Base-by-base conservation (phyloP, 495 filamentous ascomycete genomes). In the Tuber melanosporum region DNA sequence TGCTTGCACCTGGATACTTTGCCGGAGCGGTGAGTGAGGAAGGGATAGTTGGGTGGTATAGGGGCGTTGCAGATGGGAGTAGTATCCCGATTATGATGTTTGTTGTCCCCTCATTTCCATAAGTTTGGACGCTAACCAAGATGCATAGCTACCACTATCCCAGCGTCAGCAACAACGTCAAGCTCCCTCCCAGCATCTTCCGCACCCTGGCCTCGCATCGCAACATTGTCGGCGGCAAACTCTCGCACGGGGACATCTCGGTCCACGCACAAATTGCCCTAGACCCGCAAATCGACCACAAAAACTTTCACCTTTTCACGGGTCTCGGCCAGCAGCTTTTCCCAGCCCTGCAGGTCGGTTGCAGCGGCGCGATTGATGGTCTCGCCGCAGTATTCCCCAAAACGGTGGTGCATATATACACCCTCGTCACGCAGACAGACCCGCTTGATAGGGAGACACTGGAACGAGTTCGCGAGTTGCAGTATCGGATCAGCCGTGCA, bases 211-310 rank as follows among this genome's bases (percentile, higher is more conserved):
- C 90, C 1, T 80, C 84, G 41, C 87, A 91, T 79, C 85, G 85
- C 22, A 90, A 89, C 73, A 90, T 92, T 73, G 89, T 91, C 1
- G 90, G 90, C 52, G 89, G 88, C 83, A 91, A 92, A 84, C 89
- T 92, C 82, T 91, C 89, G 8, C 90, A 92, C 80, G 90, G 89
- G 74, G 88, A 90, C 72, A 86, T 91, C 70, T 88, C 88, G 20
- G 85, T 87, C 75, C 90, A 91, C 79, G 84, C 88, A 10, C 90
- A 89, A 73, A 88, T 92, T 52, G 87, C 87, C 10, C 84, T 86
- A 36, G 85, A 89, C 81, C 87, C 88, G 47, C 62, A 76, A 12
- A 87, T 88, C 73, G 84, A 86, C 74, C 82, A 86, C 72, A 80
- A 85, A 46, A 75, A 85, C 42, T 92, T 92, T 84, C 86, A 86